Conservation (phyloP, 2,329 filamentous ascomycete genomes). For the Beauveria caledonica region DNA sequence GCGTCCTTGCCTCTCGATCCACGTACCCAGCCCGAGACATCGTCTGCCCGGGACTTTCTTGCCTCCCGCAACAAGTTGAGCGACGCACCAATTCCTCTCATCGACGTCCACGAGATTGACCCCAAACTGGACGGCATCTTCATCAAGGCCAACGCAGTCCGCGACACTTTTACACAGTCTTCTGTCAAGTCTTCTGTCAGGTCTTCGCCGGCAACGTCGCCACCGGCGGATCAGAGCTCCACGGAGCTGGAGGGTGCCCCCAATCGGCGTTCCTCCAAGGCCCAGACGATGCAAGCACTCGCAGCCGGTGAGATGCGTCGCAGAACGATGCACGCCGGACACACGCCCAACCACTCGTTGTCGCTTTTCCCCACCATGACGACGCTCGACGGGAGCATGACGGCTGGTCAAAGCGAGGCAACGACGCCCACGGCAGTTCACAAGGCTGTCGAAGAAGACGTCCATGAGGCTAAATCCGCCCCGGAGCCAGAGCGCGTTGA, state of each 20-base stretch:
- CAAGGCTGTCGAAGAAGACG: neutral
- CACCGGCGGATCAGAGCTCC: slow-evolving; percentile 17
- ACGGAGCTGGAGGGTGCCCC: slow-evolving; percentile 12
- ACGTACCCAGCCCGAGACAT: slow-evolving; percentile 33
- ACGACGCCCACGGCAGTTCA: slow-evolving; percentile 21
- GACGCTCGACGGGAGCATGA: slow-evolving; percentile 28
- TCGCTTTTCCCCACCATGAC: slow-evolving; percentile 40
- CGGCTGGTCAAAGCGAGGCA: slow-evolving; percentile 20
- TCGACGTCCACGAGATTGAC: slow-evolving; percentile 51
- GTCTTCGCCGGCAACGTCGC: slow-evolving; percentile 22
- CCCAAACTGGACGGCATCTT: slow-evolving; percentile 52
- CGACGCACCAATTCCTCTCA: slow-evolving; percentile 33
- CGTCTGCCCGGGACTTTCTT: slow-evolving; percentile 29
- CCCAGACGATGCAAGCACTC: slow-evolving; percentile 37
- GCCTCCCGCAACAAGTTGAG: slow-evolving; percentile 23
- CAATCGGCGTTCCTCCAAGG: slow-evolving; percentile 24
- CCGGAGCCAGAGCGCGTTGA: neutral
- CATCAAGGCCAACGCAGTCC: slow-evolving; percentile 45
- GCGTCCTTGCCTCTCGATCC: slow-evolving; percentile 35
- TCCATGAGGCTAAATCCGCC: neutral
- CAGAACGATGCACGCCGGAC: slow-evolving; percentile 54
- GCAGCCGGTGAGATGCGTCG: slow-evolving; percentile 40
- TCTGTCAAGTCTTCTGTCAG: slow-evolving; percentile 21
- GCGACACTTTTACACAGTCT: slow-evolving; percentile 40
- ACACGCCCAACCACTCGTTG: slow-evolving; percentile 53